A percentile compares a stretch with the other conserved stretches of the same genome.
These are phyloP conservation scores for Tylopilus sp. DNA, from an alignment of 768 basidiomycete species.

Conservation along the genomic window DNA sequence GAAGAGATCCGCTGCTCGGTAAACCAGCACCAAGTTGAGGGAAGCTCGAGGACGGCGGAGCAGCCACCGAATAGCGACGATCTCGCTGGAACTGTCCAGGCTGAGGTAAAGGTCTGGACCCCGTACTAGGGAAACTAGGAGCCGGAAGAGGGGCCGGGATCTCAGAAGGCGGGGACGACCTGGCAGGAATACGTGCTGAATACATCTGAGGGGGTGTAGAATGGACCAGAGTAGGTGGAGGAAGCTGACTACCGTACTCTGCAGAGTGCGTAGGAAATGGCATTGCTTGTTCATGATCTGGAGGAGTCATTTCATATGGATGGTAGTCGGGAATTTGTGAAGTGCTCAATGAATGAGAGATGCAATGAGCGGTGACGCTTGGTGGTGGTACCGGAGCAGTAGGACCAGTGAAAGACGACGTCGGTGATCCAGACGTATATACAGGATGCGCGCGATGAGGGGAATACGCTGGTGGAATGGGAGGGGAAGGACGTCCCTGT, in stretches of 20 bases:
- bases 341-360: slow-evolving; percentile 28
- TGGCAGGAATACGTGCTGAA: slow-evolving; percentile 11
- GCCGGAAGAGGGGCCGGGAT: slow-evolving; percentile 2
- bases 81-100: slow-evolving; percentile 30
- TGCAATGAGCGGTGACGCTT: slow-evolving; percentile 13
- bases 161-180: slow-evolving; percentile 28
- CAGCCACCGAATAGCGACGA: slow-evolving; percentile 29
- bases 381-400: slow-evolving; percentile 12
- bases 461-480: slow-evolving; percentile 19
- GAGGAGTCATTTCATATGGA: slow-evolving; percentile 18
- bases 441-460: slow-evolving; percentile 16
- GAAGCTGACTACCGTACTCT: slow-evolving; percentile 16
- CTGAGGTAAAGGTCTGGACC: slow-evolving; percentile 32
- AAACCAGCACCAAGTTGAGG: slow-evolving; percentile 21
- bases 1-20: slow-evolving; percentile 15
- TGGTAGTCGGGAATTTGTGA: slow-evolving; percentile 27
- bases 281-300: slow-evolving; percentile 19
- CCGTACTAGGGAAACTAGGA: slow-evolving; percentile 6
- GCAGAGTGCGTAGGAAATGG: slow-evolving; percentile 26
- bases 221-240: slow-evolving; percentile 21
- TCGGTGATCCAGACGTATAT: slow-evolving; percentile 10
- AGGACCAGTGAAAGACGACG: slow-evolving; percentile 3
- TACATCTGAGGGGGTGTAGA: slow-evolving; percentile 27
- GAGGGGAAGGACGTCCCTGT: slow-evolving; percentile 41
- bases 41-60: slow-evolving; percentile 30